A percentile compares a stretch with the other conserved stretches of the same genome.
Conservation (phyloP, 441 rosid genomes). For the Syzygium syzygioides region DNA sequence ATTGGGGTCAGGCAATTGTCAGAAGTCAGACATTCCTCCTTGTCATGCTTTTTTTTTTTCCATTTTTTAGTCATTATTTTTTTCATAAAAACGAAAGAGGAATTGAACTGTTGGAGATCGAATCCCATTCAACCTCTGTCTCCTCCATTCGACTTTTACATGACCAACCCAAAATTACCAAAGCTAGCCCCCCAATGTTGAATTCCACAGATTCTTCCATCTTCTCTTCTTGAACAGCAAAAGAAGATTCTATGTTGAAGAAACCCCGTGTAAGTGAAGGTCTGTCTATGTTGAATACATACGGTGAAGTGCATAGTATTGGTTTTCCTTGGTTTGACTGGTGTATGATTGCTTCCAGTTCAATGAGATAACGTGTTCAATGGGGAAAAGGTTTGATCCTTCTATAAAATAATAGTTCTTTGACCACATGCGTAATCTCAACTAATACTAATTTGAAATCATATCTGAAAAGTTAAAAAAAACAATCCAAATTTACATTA, state of each 20-base stretch:
- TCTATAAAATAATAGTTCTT: not conserved
- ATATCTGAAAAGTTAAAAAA: not conserved
- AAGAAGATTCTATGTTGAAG: no score
- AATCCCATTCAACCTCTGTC: not conserved
- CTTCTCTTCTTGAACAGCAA: not conserved
- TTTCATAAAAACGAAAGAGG: not conserved
- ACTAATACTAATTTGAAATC: not conserved
- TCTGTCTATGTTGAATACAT: not conserved
- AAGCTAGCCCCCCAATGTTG: not conserved
- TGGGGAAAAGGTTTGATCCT: not conserved
- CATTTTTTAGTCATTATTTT: not conserved
- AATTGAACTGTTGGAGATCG: not conserved
- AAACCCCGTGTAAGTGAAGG: not conserved
- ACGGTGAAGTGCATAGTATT: not conserved
- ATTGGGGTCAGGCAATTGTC: conserved; percentile 15
- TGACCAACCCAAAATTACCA: not conserved
- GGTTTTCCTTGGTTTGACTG: not conserved
- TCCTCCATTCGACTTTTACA: not conserved
- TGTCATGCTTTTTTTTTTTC: not conserved
- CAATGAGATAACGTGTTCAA: not conserved
- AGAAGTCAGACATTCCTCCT: conserved; percentile 36
- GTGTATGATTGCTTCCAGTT: not conserved
- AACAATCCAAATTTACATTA: not conserved
- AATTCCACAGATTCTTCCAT: not conserved
- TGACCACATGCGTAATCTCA: not conserved